Evolutionary conservation across 352 stramenopile genomes (phyloP).

Genomic region (Phytopythium chamaehyphon): DNA sequence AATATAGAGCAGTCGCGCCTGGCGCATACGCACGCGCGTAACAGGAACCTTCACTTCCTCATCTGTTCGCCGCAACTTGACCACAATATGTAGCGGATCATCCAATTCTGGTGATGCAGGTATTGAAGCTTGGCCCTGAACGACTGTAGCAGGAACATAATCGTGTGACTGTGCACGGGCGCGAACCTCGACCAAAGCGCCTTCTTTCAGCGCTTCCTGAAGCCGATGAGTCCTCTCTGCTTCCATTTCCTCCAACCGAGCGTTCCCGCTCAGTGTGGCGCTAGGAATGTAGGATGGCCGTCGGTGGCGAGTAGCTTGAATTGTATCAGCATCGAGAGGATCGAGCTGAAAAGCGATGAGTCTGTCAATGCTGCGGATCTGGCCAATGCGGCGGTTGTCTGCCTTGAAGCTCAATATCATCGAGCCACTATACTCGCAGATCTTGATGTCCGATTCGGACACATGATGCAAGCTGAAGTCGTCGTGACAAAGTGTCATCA

Average conservation of each 20-base stretch:
- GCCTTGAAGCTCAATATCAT: constrained; percentile 89
- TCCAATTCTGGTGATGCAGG: constrained; percentile 28
- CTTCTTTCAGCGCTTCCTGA: constrained; percentile 54
- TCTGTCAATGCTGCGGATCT: constrained; percentile 85
- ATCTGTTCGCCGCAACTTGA: constrained; percentile 62
- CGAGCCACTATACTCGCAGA: constrained; percentile 82
- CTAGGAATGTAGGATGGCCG: constrained; percentile 68
- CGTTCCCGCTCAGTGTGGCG: constrained; percentile 3
- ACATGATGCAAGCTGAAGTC: constrained; percentile 66
- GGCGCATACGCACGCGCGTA: constrained; percentile 57
- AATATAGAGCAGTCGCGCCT: constrained; percentile 75
- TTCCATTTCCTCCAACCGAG: constrained; percentile 41
- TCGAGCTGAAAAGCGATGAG: constrained; percentile 86
- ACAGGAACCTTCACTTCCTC: constrained; percentile 72
- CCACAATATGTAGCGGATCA: constrained; percentile 43
- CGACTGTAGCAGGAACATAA: constrained; percentile 58
- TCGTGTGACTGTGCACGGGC: constrained; percentile 66
- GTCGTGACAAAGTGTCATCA: constrained; percentile 74
- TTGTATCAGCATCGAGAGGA: constrained; percentile 55
- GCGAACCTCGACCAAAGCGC: constrained; percentile 67
- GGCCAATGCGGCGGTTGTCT: constrained; percentile 74
- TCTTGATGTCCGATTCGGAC: constrained; percentile 76
- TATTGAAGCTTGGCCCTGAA: constrained; percentile 32
- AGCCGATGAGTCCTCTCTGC: constrained; percentile 31
- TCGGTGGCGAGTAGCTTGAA: constrained; percentile 68